Conservation (phyloP, 495 filamentous ascomycete species). For the Xylaria curta region DNA sequence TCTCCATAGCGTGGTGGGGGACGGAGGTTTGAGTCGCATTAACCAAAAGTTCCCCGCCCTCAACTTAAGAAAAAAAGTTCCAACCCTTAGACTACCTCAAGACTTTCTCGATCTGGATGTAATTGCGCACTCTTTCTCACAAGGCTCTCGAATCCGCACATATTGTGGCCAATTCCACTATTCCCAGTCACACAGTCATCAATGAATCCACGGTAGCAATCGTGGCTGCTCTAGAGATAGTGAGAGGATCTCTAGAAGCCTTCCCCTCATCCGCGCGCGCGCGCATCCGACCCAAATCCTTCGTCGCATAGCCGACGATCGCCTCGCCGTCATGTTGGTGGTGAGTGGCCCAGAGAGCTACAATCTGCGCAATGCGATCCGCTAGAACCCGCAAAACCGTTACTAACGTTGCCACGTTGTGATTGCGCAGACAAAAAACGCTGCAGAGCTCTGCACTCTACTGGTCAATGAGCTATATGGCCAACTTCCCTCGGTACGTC, state of each 20-base stretch:
- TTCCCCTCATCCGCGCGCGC: constrained; percentile 27
- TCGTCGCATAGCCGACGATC: constrained; percentile 25
- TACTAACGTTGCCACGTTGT: constrained; percentile 15
- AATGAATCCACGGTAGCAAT: constrained; percentile 70
- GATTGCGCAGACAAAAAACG: constrained; percentile 58
- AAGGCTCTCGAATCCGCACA: constrained; percentile 2
- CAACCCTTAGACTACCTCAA: not conserved
- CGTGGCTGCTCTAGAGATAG: constrained; percentile 73
- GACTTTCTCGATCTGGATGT: constrained; percentile 1
- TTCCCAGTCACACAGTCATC: constrained; percentile 30
- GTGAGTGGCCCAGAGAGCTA: constrained; percentile 40
- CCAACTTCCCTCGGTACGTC: constrained; percentile 84
- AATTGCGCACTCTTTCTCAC: not conserved
- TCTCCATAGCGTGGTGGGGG: constrained; percentile 25
- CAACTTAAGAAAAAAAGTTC: constrained; percentile 20
- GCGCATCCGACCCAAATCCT: constrained; percentile 19
- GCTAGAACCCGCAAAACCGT: not conserved
- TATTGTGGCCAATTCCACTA: constrained; percentile 17
- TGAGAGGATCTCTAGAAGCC: constrained; percentile 72
- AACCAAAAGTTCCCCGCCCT: constrained; percentile 24
- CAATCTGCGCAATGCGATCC: constrained; percentile 6
- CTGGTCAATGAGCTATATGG: constrained; percentile 89
- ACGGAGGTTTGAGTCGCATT: constrained; percentile 13
- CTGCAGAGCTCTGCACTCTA: constrained; percentile 83
- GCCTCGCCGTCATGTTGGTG: constrained; percentile 46